Conservation (phyloP, 108 stramenopile species). For the Cylindrotheca closterium region DNA sequence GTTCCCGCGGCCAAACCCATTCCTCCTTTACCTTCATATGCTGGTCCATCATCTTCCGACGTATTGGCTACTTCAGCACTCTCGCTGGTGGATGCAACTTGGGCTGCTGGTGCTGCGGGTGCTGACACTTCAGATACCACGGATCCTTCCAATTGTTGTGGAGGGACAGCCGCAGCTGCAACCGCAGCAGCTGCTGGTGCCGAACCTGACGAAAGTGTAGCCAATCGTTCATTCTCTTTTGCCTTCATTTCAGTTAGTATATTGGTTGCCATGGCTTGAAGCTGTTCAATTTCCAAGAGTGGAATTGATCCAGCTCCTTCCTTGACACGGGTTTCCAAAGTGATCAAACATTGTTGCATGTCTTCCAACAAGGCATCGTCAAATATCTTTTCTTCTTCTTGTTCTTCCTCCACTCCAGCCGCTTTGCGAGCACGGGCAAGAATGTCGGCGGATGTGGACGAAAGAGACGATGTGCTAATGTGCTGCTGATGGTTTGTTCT, state of each 20-base stretch:
- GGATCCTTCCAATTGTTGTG: no score
- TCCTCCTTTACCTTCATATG: conserved; percentile 50
- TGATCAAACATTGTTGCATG: conserved; percentile 53
- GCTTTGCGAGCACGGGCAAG: conserved; percentile 24
- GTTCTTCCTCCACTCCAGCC: conserved; percentile 15
- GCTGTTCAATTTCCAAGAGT: conserved; percentile 44
- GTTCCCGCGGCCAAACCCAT: conserved; percentile 66
- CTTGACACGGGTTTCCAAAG: conserved; percentile 63
- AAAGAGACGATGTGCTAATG: background rate
- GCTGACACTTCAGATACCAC: background rate
- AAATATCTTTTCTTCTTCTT: conserved; percentile 52
- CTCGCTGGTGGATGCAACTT: background rate
- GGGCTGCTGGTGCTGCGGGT: background rate
- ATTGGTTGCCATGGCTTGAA: conserved; percentile 32
- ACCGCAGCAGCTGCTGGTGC: conserved; percentile 9
- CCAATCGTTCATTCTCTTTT: conserved; percentile 28
- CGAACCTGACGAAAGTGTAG: conserved; percentile 1
- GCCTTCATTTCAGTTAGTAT: conserved; percentile 69
- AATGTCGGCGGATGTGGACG: conserved; percentile 17
- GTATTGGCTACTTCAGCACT: conserved; percentile 11
- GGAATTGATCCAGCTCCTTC: conserved; percentile 52
- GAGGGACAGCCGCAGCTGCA: background rate
- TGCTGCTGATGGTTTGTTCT: no score
- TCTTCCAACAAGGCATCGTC: conserved; percentile 55
- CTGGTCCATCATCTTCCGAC: conserved; percentile 40